Evolutionary conservation across 164 flowering plant genomes (phyloP).

Genomic region (Berberis vulgaris): DNA sequence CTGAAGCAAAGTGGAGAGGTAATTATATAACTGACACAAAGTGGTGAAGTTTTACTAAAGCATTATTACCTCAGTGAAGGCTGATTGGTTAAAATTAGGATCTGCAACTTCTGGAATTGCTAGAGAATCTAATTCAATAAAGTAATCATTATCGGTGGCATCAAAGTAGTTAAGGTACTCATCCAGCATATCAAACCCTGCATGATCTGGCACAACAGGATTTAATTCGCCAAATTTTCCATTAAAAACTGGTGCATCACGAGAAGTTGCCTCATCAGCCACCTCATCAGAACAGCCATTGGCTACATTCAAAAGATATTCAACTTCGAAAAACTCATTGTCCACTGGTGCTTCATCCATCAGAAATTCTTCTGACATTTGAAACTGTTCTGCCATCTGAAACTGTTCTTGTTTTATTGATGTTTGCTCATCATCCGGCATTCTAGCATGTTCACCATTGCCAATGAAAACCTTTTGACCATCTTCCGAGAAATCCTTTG

Average conservation of each 20-base stretch:
- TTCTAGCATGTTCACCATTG: slow-evolving; percentile 3
- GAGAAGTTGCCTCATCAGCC: slow-evolving; percentile 17
- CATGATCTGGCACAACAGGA: slow-evolving; percentile 18
- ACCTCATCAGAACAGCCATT: slow-evolving; percentile 5
- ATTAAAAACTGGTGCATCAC: slow-evolving; percentile 18
- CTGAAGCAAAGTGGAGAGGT: not conserved
- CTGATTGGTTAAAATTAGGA: slow-evolving; percentile 11
- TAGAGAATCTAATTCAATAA: slow-evolving; percentile 19
- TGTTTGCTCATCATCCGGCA: slow-evolving; percentile 9
- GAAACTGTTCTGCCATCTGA: not conserved
- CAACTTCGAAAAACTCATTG: slow-evolving; percentile 15
- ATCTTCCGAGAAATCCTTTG: slow-evolving; percentile 2
- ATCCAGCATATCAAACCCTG: slow-evolving; percentile 34
- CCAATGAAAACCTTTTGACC: slow-evolving; percentile 9
- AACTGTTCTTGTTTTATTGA: not conserved
- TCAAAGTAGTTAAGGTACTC: slow-evolving; percentile 41
- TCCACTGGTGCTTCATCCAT: slow-evolving; percentile 8
- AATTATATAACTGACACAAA: not conserved
- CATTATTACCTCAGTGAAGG: slow-evolving; percentile 23
- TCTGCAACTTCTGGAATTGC: slow-evolving; percentile 11
- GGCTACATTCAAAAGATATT: slow-evolving; percentile 16
- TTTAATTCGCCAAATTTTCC: slow-evolving; percentile 39
- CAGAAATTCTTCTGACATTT: not conserved
- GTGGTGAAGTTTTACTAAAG: not conserved
- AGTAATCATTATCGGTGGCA: slow-evolving; percentile 24